Evolutionary conservation across 2,329 filamentous ascomycete genomes (phyloP).

Genomic region (Claviceps humidiphila): DNA sequence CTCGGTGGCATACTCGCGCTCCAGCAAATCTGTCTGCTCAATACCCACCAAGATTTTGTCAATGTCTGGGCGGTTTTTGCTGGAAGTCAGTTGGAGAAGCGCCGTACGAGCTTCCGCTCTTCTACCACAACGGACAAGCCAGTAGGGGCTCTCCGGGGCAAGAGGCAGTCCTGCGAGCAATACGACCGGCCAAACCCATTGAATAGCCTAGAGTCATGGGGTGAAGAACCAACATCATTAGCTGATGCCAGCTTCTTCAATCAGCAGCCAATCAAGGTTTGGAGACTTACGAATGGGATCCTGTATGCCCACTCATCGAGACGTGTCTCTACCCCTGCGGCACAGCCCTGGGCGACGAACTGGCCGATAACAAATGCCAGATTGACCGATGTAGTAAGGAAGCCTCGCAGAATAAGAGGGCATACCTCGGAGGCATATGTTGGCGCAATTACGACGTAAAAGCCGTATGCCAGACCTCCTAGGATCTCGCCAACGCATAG

Average conservation of each 20-base stretch:
- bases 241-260: neutral
- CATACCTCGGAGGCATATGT: constrained; percentile 50
- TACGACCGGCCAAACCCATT: constrained; percentile 36
- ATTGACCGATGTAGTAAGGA: constrained; percentile 47
- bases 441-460: constrained; percentile 44
- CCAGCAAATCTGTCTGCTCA: constrained; percentile 42
- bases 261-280: neutral
- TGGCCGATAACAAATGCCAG: constrained; percentile 51
- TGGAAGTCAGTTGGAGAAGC: constrained; percentile 29
- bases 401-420: constrained; percentile 42
- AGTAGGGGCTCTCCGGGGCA: constrained; percentile 37
- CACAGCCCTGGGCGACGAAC: constrained; percentile 37
- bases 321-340: constrained; percentile 26
- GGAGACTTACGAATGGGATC: constrained; percentile 12
- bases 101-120: constrained; percentile 26
- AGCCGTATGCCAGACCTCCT: constrained; percentile 46
- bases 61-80: constrained; percentile 10
- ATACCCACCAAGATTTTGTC: constrained; percentile 39
- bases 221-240: neutral
- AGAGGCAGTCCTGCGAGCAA: constrained; percentile 32
- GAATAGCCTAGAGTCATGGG: constrained; percentile 21
- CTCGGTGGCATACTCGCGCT: constrained; percentile 35
- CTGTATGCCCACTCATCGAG: constrained; percentile 33
- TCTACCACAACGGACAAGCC: constrained; percentile 31
- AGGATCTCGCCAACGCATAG: constrained; percentile 49